Conservation (phyloP, 2,329 filamentous ascomycete species). For the Xylariaceae sp. region DNA sequence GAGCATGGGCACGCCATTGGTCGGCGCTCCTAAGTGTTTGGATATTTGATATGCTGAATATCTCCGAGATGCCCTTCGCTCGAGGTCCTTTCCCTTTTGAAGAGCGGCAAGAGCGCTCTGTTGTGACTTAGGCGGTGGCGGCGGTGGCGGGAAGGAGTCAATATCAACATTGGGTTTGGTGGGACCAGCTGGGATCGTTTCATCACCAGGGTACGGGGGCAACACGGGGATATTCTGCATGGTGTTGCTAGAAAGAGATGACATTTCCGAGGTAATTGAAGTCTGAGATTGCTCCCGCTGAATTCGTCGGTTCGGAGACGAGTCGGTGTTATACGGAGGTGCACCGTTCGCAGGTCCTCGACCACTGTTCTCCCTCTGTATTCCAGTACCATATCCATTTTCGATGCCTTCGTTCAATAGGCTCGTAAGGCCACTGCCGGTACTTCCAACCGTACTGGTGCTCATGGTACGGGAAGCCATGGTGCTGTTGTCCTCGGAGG, state of each 20-base stretch:
- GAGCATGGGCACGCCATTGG: conserved; percentile 79
- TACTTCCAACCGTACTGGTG: conserved; percentile 53
- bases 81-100: conserved; percentile 86
- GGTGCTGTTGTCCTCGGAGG: conserved; percentile 31
- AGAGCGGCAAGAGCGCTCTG: conserved; percentile 87
- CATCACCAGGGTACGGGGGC: conserved; percentile 63
- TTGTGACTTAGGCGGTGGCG: conserved; percentile 73
- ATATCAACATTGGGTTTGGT: conserved; percentile 48
- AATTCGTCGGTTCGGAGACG: conserved; percentile 46
- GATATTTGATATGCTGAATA: conserved; percentile 97
- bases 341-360: conserved; percentile 19
- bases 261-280: conserved; percentile 53
- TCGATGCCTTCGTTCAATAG: conserved; percentile 56
- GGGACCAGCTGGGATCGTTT: conserved; percentile 42
- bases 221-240: conserved; percentile 73
- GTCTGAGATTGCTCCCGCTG: conserved; percentile 48
- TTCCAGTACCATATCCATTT: conserved; percentile 43
- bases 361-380: conserved; percentile 32
- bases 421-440: conserved; percentile 51
- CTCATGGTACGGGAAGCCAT: conserved; percentile 50
- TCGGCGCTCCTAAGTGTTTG: conserved; percentile 77
- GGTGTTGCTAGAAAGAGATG: conserved; percentile 65
- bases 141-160: conserved; percentile 65
- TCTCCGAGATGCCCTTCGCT: conserved; percentile 82
- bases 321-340: conserved; percentile 27